Percentiles rank a stretch among this genome's conserved stretches.
Conservation (phyloP, 768 basidiomycete genomes). For the Saitozyma sp. region DNA sequence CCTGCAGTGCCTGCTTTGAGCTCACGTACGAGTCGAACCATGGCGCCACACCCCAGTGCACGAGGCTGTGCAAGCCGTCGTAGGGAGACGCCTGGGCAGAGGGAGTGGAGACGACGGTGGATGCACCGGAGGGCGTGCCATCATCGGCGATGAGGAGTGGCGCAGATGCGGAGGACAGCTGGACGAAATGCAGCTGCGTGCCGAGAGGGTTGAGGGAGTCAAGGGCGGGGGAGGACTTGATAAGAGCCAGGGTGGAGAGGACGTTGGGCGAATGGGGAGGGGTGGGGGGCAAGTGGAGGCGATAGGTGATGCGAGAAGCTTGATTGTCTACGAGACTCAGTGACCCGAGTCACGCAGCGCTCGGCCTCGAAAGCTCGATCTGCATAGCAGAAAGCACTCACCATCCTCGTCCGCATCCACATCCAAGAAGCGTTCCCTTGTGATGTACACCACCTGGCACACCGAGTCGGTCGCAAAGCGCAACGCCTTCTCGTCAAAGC, state of each 20-base stretch:
- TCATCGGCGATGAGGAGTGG: constrained; percentile 29
- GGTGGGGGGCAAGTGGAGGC: constrained; percentile 57
- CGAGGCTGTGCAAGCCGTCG: constrained; percentile 90
- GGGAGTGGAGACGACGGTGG: constrained; percentile 36
- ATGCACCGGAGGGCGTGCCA: constrained; percentile 21
- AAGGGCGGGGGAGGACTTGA: constrained; percentile 82
- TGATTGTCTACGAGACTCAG: constrained; percentile 12
- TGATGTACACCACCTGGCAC: constrained; percentile 50
- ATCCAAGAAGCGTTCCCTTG: constrained; percentile 30
- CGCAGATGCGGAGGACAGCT: constrained; percentile 60
- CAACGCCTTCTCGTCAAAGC: constrained; percentile 43
- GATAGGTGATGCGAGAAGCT: constrained; percentile 37
- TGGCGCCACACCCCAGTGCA: constrained; percentile 92
- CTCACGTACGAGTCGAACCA: constrained; percentile 99
- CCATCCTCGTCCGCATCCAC: constrained; percentile 38
- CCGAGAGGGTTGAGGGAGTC: constrained; percentile 79
- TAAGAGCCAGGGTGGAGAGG: constrained; percentile 84
- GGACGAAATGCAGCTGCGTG: constrained; percentile 84
- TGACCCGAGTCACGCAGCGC: neutral
- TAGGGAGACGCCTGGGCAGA: constrained; percentile 62
- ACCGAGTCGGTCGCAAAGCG: constrained; percentile 46
- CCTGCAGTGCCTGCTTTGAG: constrained; percentile 61
- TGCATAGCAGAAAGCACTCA: constrained; percentile 1
- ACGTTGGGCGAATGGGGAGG: constrained; percentile 76
- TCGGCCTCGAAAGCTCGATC: neutral